Base-by-base conservation (phyloP, 345 rosid species). In the Geranium rotundifolium region DNA sequence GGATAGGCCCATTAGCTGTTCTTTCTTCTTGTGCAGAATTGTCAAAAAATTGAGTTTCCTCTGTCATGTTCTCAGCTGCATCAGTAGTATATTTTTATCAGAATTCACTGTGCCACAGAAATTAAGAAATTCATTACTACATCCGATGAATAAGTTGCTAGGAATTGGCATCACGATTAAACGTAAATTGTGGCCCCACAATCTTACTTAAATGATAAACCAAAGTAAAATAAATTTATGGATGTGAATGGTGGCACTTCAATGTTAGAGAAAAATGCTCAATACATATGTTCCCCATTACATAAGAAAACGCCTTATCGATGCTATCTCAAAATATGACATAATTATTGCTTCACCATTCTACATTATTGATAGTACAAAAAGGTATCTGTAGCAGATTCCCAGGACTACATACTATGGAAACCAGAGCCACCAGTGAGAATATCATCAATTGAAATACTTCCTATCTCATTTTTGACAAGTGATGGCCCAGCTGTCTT, bases 391-490 rank as follows among this genome's bases (percentile, higher is more conserved):
- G 69, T 62, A 65, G 70, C 56, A 27, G 63, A 65, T 71, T 77
- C 80, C 77, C 72, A 75, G 73, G 70, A 77, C 82, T 85, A 92
- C 93, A 84, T 85, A 89, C 95, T 83, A 79, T 68, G 63, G 76
- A 76, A 73, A 79, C 77, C 81, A 63, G 84, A 73, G 79, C 89
- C 90, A 72, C 98, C 97, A 68, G 73, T 73, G 83, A 92, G 88
- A 79, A 92, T 87, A 74, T 92, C 96, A 71, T 72, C 80, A 72
- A 92, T 74, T 61, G 91, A 85, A 76, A 89, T 61, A 70, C 65
- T 81, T 72, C 84, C 96, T 54, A 92, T 89, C 57, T 87, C 79
- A 10, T 78, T 84, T 76, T 88, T 80, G 80, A 92, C 73, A 37
- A 92, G 70, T 58, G 93, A 84, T 29, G 95, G 95, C 49, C 80